Evolutionary conservation across 306 rosid genomes (phyloP), one percentile per base, ranked within the genome.

Genomic region (Cicer bijugum): DNA sequence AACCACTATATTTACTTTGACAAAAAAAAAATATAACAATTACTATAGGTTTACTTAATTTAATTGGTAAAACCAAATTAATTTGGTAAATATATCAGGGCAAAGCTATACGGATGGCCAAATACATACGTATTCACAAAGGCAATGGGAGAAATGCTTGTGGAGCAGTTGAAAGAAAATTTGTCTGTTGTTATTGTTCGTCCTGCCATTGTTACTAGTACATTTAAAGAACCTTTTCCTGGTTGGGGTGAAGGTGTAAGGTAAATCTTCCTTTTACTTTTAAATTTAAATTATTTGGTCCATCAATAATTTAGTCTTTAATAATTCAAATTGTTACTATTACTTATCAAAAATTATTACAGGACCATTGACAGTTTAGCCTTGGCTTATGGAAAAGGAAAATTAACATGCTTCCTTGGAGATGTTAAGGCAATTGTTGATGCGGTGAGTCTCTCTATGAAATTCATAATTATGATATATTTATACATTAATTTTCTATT

Each of bases 211-310:
- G 75, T 95, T 53, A 85, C 97, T 28, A 91, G 99, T 43, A 95
- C 99, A 35, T 83, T 75, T 76, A 95, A 80, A 84, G 99, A 95
- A 69, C 99, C 99, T 10, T 95, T 95, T 56, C 88, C 99, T 1
- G 99, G 99, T 64, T 95, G 99, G 99, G 78, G 86, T 0, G 99
- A 95, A 86, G 99, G 99, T 16, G 28, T 82, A 20, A 88, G 98
- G 98, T 93, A 65, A 19, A 17, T 63, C 11, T 44, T 44, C 48
- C 11, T 44, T 44, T 44, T 44, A 8, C 5, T 28, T 28, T 28
- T 23, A 23, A 23, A 2, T 23, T 8, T 16, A 16, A 8, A 28
- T 28, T 2, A 23, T 23, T 23, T 23, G 28, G 28, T 23, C 28
- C 28, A 23, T 23, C 28, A 23, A 2, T 23, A 23, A 23, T 23